A percentile compares a stretch with the other conserved stretches of the same genome.
Evolutionary conservation across 352 stramenopile genomes (phyloP).

Genomic region (Discostella stelligera): DNA sequence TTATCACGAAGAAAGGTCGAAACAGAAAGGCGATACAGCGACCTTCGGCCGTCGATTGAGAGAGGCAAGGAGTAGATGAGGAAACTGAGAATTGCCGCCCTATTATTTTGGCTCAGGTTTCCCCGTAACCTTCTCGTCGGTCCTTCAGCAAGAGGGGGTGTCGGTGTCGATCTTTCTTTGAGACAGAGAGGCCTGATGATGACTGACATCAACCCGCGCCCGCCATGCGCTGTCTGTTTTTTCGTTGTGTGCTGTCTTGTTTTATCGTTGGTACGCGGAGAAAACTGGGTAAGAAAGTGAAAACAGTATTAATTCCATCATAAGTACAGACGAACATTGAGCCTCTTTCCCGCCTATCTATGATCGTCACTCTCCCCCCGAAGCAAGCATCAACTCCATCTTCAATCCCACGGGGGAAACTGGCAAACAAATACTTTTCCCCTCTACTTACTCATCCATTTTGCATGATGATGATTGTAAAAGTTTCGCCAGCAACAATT

Average conservation of each 20-base stretch:
- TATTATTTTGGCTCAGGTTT: background rate
- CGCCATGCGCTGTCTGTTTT: too few species aligned
- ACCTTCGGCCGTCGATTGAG: too few species aligned
- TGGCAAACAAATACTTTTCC: background rate
- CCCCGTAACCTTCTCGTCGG: background rate
- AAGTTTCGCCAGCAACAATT: constrained; percentile 15
- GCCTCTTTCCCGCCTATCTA: too few species aligned
- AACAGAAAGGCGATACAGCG: too few species aligned
- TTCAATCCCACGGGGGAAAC: background rate
- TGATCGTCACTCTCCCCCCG: background rate
- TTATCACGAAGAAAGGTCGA: too few species aligned
- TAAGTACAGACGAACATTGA: too few species aligned
- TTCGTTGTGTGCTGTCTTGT: too few species aligned
- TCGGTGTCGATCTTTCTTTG: background rate
- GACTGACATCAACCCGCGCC: too few species aligned
- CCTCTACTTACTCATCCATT: background rate
- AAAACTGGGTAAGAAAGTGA: too few species aligned
- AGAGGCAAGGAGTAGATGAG: background rate
- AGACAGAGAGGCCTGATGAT: background rate
- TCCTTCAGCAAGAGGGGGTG: background rate
- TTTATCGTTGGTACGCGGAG: too few species aligned
- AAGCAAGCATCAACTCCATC: background rate
- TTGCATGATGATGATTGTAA: background rate
- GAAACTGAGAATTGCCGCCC: background rate
- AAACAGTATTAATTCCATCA: too few species aligned